Percentiles rank a stretch among this genome's conserved stretches.
Conservation (phyloP, 2,329 filamentous ascomycete species). For the Acephala macrosclerotiorum region DNA sequence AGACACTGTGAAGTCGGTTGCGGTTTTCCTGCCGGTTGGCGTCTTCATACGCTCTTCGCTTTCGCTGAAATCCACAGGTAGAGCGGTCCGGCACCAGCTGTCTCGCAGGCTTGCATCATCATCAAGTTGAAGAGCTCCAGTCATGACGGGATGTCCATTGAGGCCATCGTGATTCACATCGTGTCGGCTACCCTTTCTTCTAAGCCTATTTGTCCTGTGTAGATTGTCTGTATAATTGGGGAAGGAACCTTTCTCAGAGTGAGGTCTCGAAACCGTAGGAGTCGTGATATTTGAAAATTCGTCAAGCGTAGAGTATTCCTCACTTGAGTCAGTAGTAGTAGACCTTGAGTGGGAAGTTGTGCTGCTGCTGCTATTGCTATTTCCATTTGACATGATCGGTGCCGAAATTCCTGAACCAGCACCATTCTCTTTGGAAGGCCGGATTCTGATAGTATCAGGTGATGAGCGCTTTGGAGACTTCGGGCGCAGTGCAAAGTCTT, state of each 20-base stretch:
- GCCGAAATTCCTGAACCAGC: neutral
- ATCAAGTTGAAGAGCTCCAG: slow-evolving; percentile 20
- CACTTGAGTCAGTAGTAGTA: slow-evolving; percentile 38
- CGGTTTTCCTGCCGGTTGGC: slow-evolving; percentile 23
- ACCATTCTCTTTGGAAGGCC: neutral
- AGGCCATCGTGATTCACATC: neutral
- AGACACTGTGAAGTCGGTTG: slow-evolving; percentile 11
- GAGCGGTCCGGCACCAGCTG: slow-evolving; percentile 30
- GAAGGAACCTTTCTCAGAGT: slow-evolving; percentile 35
- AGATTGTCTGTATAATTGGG: neutral
- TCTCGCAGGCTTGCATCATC: slow-evolving; percentile 24
- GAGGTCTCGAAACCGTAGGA: slow-evolving; percentile 38
- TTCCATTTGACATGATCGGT: neutral
- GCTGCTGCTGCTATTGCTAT: neutral
- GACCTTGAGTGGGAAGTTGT: slow-evolving; percentile 28
- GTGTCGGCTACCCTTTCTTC: neutral
- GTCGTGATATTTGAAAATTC: slow-evolving; percentile 40
- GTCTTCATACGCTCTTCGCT: slow-evolving; percentile 27
- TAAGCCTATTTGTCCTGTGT: neutral
- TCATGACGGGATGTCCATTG: slow-evolving; percentile 19
- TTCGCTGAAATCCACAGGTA: slow-evolving; percentile 25
- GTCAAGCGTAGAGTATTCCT: slow-evolving; percentile 39
- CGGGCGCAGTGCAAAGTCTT: slow-evolving; percentile 5
- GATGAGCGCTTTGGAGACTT: neutral
- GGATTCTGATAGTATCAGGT: slow-evolving; percentile 2